Conservation (phyloP, 2,329 filamentous ascomycete genomes). For the Aspergillus aculeatus region DNA sequence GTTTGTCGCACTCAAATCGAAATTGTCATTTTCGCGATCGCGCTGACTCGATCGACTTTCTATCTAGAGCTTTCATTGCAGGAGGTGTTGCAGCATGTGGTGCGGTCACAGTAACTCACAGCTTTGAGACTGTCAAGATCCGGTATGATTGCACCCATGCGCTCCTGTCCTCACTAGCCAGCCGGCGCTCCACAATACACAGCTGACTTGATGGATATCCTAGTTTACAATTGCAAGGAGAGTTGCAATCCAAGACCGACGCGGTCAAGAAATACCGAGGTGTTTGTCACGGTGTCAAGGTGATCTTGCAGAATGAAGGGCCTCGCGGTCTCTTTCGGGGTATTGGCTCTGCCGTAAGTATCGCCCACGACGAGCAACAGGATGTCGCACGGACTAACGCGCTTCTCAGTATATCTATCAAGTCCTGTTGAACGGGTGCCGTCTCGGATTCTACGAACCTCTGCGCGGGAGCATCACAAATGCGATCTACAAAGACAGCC, state of each 20-base stretch:
- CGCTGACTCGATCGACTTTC: conserved; percentile 2
- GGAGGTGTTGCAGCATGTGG: conserved; percentile 96
- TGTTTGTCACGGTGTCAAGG: conserved; percentile 83
- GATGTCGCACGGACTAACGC: conserved; percentile 8
- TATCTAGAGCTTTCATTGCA: conserved; percentile 78
- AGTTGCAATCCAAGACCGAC: conserved; percentile 81
- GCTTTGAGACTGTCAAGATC: conserved; percentile 99
- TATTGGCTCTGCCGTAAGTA: conserved; percentile 71
- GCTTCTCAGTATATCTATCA: conserved; percentile 83
- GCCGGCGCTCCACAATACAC: background rate
- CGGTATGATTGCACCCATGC: conserved; percentile 56
- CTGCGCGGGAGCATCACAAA: conserved; percentile 71
- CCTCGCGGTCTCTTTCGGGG: conserved; percentile 81
- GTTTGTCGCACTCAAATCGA: conserved; percentile 31
- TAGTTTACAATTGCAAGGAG: conserved; percentile 93
- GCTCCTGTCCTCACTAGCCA: background rate
- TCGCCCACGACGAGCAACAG: background rate
- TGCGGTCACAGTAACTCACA: conserved; percentile 94
- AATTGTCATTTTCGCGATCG: background rate
- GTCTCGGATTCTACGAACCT: conserved; percentile 95
- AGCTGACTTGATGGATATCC: background rate
- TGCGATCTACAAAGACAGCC: conserved; percentile 68
- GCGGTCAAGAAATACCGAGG: conserved; percentile 87
- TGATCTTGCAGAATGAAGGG: conserved; percentile 90
- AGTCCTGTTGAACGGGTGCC: conserved; percentile 92